Percentiles rank a stretch among this genome's conserved stretches.
Evolutionary conservation across 78 protist species (phyloP).

Genomic region (Dictyostelium citrinum): DNA sequence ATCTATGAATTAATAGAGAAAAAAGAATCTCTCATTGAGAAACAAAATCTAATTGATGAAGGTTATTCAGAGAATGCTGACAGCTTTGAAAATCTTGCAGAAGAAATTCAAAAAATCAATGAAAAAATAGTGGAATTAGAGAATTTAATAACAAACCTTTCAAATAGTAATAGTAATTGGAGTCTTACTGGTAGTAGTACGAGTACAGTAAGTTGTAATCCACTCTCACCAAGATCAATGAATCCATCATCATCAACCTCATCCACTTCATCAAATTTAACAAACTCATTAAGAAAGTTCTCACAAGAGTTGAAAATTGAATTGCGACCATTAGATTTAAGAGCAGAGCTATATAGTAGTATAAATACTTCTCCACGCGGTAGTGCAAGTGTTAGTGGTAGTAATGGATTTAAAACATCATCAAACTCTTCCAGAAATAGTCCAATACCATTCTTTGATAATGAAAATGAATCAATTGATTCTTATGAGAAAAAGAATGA

Average conservation of each 20-base stretch:
- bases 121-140: not conserved
- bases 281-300: slow-evolving; percentile 9
- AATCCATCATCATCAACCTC: not conserved
- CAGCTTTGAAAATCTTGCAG: not conserved
- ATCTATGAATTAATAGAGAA: not conserved
- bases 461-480: not conserved
- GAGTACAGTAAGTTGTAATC: not conserved
- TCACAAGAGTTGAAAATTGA: slow-evolving; percentile 38
- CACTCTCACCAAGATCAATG: not conserved
- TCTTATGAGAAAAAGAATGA: not conserved
- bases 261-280: not conserved
- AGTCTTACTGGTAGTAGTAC: not conserved
- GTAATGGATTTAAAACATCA: not conserved
- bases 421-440: not conserved
- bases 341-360: slow-evolving; percentile 17
- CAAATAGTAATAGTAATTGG: not conserved
- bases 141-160: not conserved
- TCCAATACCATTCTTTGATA: not conserved
- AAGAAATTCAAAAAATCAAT: not conserved
- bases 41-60: not conserved
- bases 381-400: not conserved
- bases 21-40: not conserved
- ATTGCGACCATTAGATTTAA: slow-evolving; percentile 34
- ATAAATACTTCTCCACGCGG: slow-evolving; percentile 27
- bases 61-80: not conserved